phyloP scores from a whole-genome alignment of 2,329 filamentous ascomycete genomes.

The Neofusicoccum laricinum region DNA sequence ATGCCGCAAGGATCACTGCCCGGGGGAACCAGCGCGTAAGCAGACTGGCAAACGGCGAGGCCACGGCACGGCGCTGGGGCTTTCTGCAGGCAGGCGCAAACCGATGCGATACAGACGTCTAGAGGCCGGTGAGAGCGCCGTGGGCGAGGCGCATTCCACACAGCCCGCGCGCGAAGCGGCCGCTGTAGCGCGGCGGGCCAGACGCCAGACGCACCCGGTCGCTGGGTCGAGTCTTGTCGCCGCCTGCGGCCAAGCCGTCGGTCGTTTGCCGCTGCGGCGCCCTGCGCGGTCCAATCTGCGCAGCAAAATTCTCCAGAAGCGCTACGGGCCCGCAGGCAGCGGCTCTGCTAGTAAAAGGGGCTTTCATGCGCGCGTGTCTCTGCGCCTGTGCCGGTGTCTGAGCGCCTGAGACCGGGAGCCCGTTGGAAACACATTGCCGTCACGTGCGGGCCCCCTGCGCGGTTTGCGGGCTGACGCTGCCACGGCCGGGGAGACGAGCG shows the following conservation, averaged over 20 bases:
- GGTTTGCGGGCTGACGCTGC: not conserved
- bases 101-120: not conserved
- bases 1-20: constrained; percentile 12
- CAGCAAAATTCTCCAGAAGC: not conserved
- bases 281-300: not conserved
- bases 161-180: not conserved
- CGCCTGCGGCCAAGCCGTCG: constrained; percentile 1
- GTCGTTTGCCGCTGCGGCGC: constrained; percentile 2
- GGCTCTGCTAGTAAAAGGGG: not conserved
- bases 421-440: not conserved
- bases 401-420: not conserved
- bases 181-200: not conserved
- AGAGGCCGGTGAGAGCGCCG: not conserved
- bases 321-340: not conserved
- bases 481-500: not conserved
- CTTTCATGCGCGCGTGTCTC: not conserved
- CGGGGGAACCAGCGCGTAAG: constrained; percentile 13
- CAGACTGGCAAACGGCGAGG: not conserved
- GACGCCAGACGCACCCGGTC: constrained; percentile 1
- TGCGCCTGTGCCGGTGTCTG: not conserved
- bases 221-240: not conserved
- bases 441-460: not conserved
- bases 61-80: not conserved
- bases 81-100: not conserved
- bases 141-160: not conserved